These are phyloP conservation scores for Didymosphaeria variabile DNA, from an alignment of 2,329 filamentous ascomycete genomes.

Conservation along the genomic window DNA sequence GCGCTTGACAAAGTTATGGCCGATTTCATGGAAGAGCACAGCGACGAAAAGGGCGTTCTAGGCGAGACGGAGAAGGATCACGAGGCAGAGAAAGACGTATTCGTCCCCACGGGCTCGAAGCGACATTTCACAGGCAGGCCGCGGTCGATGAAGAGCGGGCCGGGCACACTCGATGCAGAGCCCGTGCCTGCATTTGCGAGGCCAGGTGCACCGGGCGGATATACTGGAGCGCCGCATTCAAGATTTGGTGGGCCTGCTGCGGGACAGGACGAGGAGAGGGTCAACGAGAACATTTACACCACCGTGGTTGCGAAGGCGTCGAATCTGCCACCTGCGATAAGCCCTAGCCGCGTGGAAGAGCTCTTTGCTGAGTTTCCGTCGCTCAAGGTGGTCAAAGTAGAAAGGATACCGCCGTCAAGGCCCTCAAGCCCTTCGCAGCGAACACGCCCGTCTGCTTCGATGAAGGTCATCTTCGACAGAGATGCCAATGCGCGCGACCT, in stretches of 20 bases:
- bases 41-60: slow-evolving; percentile 33
- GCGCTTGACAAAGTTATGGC: slow-evolving; percentile 43
- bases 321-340: slow-evolving; percentile 42
- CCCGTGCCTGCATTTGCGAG: slow-evolving; percentile 7
- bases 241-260: slow-evolving; percentile 27
- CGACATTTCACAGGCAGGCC: slow-evolving; percentile 42
- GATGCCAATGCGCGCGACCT: slow-evolving; percentile 38
- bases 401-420: slow-evolving; percentile 35
- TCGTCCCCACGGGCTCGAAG: slow-evolving; percentile 41
- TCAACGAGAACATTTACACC: slow-evolving; percentile 37
- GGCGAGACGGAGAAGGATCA: slow-evolving; percentile 33
- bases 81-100: slow-evolving; percentile 33
- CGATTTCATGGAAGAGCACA: slow-evolving; percentile 42
- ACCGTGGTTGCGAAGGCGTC: slow-evolving; percentile 44
- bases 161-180: slow-evolving; percentile 39
- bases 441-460: slow-evolving; percentile 35
- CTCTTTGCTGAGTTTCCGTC: slow-evolving; percentile 41
- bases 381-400: slow-evolving; percentile 45
- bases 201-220: slow-evolving; percentile 33
- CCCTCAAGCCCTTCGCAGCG: slow-evolving; percentile 23
- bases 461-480: slow-evolving; percentile 47
- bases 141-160: slow-evolving; percentile 44
- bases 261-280: slow-evolving; percentile 28
- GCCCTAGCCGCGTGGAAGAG: slow-evolving; percentile 34
- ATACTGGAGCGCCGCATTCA: slow-evolving; percentile 25